phyloP scores from a whole-genome alignment of 2,329 filamentous ascomycete genomes.

The Pyricularia pennisetigena region DNA sequence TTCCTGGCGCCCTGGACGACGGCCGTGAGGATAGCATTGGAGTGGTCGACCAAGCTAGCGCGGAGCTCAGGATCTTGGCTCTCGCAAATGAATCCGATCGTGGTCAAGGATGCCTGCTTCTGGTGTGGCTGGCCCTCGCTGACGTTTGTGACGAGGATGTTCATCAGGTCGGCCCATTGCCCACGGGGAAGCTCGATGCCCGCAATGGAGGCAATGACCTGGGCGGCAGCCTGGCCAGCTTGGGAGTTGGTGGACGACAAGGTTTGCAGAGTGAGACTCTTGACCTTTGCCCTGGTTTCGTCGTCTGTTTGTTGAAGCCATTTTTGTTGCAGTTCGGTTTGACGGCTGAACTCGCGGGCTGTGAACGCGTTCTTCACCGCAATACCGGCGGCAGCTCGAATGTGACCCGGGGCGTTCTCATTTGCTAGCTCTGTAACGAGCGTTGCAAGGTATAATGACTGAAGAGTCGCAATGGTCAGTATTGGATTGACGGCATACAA shows the following conservation, averaged over 20 bases:
- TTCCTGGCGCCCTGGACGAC: conserved; percentile 96
- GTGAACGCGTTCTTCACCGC: conserved; percentile 98
- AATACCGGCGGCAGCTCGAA: conserved; percentile 89
- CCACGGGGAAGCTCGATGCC: conserved; percentile 87
- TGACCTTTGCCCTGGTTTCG: conserved; percentile 78
- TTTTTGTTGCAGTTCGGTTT: conserved; percentile 86
- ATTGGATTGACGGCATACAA: background rate
- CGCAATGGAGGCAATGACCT: conserved; percentile 92
- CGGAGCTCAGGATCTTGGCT: conserved; percentile 83
- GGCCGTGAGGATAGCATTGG: conserved; percentile 94
- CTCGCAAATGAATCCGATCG: conserved; percentile 99
- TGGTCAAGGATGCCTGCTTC: conserved; percentile 88
- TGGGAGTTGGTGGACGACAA: conserved; percentile 69
- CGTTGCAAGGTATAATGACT: conserved; percentile 88
- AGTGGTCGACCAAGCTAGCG: conserved; percentile 71
- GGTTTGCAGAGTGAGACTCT: conserved; percentile 82
- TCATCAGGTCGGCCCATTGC: conserved; percentile 91
- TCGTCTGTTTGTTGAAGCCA: conserved; percentile 79
- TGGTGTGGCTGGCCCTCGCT: conserved; percentile 76
- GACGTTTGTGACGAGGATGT: conserved; percentile 81
- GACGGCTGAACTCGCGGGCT: conserved; percentile 76
- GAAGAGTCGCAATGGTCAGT: conserved; percentile 11
- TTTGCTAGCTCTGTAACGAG: conserved; percentile 93
- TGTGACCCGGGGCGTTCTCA: conserved; percentile 70
- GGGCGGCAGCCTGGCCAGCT: conserved; percentile 81